Evolutionary conservation across 2,329 filamentous ascomycete species (phyloP), one percentile per base, ranked within the genome.

Genomic region (Allantophomopsis cytisporea): DNA sequence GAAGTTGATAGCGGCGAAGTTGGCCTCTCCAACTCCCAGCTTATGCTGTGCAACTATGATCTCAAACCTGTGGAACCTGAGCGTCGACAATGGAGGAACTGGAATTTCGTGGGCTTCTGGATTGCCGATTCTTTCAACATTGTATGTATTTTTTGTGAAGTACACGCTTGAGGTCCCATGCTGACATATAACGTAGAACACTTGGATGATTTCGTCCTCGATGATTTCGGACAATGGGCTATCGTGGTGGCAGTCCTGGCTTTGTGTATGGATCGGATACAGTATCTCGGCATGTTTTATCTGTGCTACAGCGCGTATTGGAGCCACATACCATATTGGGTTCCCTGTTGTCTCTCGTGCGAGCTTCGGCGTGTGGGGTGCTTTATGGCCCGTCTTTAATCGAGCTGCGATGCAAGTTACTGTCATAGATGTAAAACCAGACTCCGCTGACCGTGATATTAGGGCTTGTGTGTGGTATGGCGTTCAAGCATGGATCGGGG

Each of bases 21-120:
- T 1, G 85, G 84, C 35, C 69, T 95, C 52, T 83, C 78, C 7
- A 78, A 71, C 39, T 72, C 79, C 13, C 84, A 94, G 65, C 66
- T 93, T 49, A 87, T 94, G 74, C 71, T 95, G 55, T 83, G 76
- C 48, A 94, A 94, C 58, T 63, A 84, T 57, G 84, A 91, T 60
- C 67, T 91, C 47, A 87, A 85, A 48, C 69, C 69, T 55, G 85
- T 95, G 38, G 86, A 93, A 55, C 77, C 76, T 13, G 76, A 74
- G 46, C 75, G 85, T 42, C 76, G 88, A 40, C 75, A 84, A 71
- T 95, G 88, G 87, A 77, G 78, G 14, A 64, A 81, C 21, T 86
- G 82, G 76, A 94, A 94, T 59, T 94, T 87, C 55, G 81, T 94
- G 32, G 83, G 76, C 12, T 91, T 91, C 56, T 89, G 84, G 84